Evolutionary conservation across 495 filamentous ascomycete genomes (phyloP), one percentile per base, ranked within the genome.

Genomic region (Aspergillus asperescens): DNA sequence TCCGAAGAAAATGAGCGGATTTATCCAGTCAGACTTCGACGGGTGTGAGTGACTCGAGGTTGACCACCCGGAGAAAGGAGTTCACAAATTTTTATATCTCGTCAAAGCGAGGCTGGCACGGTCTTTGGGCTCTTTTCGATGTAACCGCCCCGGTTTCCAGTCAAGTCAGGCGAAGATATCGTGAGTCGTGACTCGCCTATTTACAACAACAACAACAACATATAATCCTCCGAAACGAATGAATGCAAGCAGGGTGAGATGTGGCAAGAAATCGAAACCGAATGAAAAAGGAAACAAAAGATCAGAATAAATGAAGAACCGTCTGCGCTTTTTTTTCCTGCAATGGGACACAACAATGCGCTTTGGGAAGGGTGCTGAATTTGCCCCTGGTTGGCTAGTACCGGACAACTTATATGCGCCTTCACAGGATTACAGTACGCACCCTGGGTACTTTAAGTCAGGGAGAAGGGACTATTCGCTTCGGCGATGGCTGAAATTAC

Each of bases 21-120:
- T 44, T 35, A 46, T 47, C 27, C 34, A 45, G 40, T 53, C 23
- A 51, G 41, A 40, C 39, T 47, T 31, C 7, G 41, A 52, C 20
- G 9, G 50, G 44, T 18, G 56, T 22, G 34, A 49, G 56, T 53
- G 52, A 56, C 53, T 54, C 42, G 35, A 38, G 29, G 35, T 7
- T n/a, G 49, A 43, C 50, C 34, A 54, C 13, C 48, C 9, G 20
- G 44, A 37, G 50, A 50, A 52, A 60, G 55, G 57, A 53, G 49
- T 53, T 18, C 50, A 48, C 55, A 63, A 58, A 56, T 47, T 61
- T 40, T 61, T 63, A 63, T 63, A 63, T 45, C 56, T 49, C 15
- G 42, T 55, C 38, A 40, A 43, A 53, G 43, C 55, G 32, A 32
- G 46, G 23, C 41, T 32, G 16, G 37, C 55, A 38, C 53, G 13